Base-by-base conservation (phyloP, 2,329 filamentous ascomycete genomes). In the Aspergillus pseudoterreus region DNA sequence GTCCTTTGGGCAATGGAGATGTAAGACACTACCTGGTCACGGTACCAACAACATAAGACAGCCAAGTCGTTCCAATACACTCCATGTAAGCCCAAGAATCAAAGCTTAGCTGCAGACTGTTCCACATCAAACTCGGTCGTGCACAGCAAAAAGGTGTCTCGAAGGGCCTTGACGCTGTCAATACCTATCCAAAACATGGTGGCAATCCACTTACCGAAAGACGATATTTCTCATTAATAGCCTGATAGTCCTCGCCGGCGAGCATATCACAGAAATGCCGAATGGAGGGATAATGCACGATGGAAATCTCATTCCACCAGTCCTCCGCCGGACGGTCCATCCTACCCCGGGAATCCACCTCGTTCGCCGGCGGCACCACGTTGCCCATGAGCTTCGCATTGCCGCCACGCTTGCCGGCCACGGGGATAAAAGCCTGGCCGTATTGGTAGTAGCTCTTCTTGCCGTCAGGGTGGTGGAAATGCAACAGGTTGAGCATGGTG, bases 281-380 rank as follows among this genome's bases (percentile, higher is more conserved):
- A 33, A 85, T 78, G 46, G 76, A 82, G 3, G 83, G 82, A 66
- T 86, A 86, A 69, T 85, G 82, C 50, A 83, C 83, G 41, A 86
- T 71, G 0, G 83, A 82, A 54, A 86, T 75, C 67, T 86, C 83
- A 63, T 86, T 80, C 83, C 83, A 86, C 47, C 68, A 69, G 11
- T 66, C 68, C 43, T 55, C 52, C 38, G 59, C 62, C 14, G 56
- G 60, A 30, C 30, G 57, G 15, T 58, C 60, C 45, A 43, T 32
- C n/a, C 39, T 41, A 2, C 61, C 62, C 12, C 61, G 49, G 3
- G 64, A 63, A 50, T 69, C 67, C 12, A 59, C 56, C 10, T 50
- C 41, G 14, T 43, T 50, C 15, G 49, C 36, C 9, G 45, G 45
- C 2, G 63, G 59, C 14, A 81, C 72, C 1, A 84, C 79, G 50